Evolutionary conservation across 805 yeast species (phyloP), one percentile per base, ranked within the genome.

Genomic region (Metschnikowia colocasiae): DNA sequence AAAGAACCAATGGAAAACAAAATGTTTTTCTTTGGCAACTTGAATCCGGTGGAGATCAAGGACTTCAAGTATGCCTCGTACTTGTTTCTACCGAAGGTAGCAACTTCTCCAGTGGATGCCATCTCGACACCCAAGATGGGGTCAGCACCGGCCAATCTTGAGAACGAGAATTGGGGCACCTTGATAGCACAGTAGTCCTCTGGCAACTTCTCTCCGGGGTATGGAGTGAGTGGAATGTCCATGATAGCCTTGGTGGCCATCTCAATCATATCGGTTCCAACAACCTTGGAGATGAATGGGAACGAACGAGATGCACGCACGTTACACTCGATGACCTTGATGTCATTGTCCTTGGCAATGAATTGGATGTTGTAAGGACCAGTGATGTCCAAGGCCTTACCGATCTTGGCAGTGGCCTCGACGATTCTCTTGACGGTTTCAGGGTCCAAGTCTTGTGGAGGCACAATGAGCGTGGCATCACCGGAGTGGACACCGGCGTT

Each of bases 401-500:
- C 98, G 63, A 92, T 90, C 74, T 91, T 92, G 51, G 96, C 96
- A 43, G 99, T 90, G 38, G 97, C 97, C 56, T 81, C 94, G 43
- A 88, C 97, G 62, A 94, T 89, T 70, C 97, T 80, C 54, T 79
- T 73, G 45, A 92, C 96, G 39, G 96, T 89, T 72, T 88, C 96
- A 50, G 89, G 87, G 56, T 85, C 92, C 59, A 94, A 79, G 64
- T 88, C 95, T 74, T 92, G 97, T 43, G 97, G 97, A 46, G 99
- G 99, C 49, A 92, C 95, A 67, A 92, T 87, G 62, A 92, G 74
- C 40, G 98, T 94, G 52, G 99, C 99, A 71, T 92, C 99, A 78
- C 99, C 99, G 44, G 98, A 92, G 71, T 92, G 99, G 37, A 92
- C 97, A 80, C 99, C 99, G 23, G 99, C 99, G 64, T 92, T 92